Conservation (phyloP, 2,329 filamentous ascomycete genomes). For the Talaromyces sp. region DNA sequence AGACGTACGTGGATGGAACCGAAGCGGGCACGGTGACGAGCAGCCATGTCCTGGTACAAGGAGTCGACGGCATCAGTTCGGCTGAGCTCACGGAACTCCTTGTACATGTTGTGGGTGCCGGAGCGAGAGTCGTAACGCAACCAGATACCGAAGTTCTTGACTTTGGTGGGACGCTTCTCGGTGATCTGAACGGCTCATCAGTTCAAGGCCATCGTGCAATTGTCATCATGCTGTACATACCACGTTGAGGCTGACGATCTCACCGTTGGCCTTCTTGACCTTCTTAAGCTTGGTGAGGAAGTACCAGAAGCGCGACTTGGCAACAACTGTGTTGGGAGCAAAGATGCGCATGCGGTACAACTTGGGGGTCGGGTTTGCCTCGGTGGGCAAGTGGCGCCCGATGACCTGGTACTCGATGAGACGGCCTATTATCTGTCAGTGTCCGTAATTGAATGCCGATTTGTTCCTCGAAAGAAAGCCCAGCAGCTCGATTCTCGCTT, state of each 20-base stretch:
- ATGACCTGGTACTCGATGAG: constrained; percentile 99
- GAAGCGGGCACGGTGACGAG: constrained; percentile 97
- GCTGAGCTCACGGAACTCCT: constrained; percentile 99
- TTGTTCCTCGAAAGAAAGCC: not conserved
- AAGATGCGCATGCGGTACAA: constrained; percentile 99
- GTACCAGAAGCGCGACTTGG: constrained; percentile 99
- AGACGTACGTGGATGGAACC: constrained; percentile 91
- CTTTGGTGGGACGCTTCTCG: constrained; percentile 98
- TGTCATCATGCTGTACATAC: constrained; percentile 52
- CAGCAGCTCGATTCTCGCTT: constrained; percentile 13
- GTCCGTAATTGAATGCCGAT: too few species aligned
- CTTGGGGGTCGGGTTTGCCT: constrained; percentile 94
- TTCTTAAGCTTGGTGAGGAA: constrained; percentile 98
- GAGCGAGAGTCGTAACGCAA: constrained; percentile 99
- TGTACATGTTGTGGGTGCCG: constrained; percentile 99
- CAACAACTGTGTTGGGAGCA: constrained; percentile 93
- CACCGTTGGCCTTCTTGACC: constrained; percentile 99
- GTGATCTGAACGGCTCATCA: constrained; percentile 62
- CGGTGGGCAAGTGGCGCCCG: constrained; percentile 96
- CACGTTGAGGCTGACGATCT: constrained; percentile 96
- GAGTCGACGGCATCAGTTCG: constrained; percentile 92
- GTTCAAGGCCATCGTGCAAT: not conserved
- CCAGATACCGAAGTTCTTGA: constrained; percentile 99
- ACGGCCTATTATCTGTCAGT: constrained; percentile 67
- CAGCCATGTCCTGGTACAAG: constrained; percentile 99